Evolutionary conservation across 345 rosid species (phyloP).

Genomic region (Arabidopsis arenosa): DNA sequence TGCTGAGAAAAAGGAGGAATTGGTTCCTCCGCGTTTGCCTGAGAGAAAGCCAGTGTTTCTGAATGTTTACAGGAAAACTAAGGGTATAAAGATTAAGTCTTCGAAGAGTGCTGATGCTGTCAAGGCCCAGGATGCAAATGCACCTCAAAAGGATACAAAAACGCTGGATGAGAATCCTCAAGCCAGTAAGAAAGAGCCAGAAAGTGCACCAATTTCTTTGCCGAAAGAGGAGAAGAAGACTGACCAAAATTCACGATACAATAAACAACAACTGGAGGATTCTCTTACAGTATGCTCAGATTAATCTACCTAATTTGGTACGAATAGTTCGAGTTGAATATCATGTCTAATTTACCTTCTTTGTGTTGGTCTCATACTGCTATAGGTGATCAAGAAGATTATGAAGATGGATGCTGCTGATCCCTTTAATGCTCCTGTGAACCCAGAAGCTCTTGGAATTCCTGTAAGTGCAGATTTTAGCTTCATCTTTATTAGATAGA

Average conservation of each 20-base stretch:
- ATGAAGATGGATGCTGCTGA: slow-evolving; percentile 99
- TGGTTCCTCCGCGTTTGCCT: slow-evolving; percentile 55
- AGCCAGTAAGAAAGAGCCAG: slow-evolving; percentile 35
- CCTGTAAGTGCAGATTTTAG: slow-evolving; percentile 64
- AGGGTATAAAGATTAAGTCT: slow-evolving; percentile 77
- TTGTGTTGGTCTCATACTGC: slow-evolving; percentile 11
- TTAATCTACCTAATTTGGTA: neutral
- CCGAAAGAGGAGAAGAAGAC: slow-evolving; percentile 54
- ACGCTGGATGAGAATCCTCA: slow-evolving; percentile 21
- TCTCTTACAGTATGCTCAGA: slow-evolving; percentile 61
- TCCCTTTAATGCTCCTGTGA: slow-evolving; percentile 87
- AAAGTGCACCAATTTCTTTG: slow-evolving; percentile 31
- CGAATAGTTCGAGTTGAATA: neutral
- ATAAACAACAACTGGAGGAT: slow-evolving; percentile 76
- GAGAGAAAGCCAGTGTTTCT: slow-evolving; percentile 54
- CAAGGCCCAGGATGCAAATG: slow-evolving; percentile 42
- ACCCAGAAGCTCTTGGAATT: slow-evolving; percentile 95
- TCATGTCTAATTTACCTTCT: neutral
- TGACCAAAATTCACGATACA: slow-evolving; percentile 47
- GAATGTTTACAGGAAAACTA: slow-evolving; percentile 67
- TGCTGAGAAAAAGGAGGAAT: slow-evolving; percentile 62
- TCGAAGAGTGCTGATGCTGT: no score
- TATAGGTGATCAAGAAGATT: slow-evolving; percentile 81
- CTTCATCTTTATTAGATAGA: neutral
- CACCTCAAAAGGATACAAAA: slow-evolving; percentile 41